These are phyloP conservation scores for Aureobasidium sp. DNA, from an alignment of 2,329 filamentous ascomycete species.

Conservation along the genomic window DNA sequence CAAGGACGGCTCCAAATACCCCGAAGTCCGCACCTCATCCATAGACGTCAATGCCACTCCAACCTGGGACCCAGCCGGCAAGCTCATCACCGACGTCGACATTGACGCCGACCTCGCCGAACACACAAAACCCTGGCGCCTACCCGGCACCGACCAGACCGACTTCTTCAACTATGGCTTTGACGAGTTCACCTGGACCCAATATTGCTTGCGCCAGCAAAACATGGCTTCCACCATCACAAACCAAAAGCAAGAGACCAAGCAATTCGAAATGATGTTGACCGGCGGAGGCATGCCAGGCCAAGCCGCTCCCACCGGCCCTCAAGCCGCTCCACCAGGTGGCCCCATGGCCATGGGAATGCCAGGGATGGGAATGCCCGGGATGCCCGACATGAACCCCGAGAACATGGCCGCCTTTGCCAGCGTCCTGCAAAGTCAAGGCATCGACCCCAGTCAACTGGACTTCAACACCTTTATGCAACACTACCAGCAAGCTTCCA, in stretches of 20 bases:
- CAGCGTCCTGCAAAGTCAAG: constrained; percentile 47
- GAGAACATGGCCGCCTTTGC: constrained; percentile 57
- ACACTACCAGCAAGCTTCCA: constrained; percentile 38
- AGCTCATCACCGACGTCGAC: constrained; percentile 59
- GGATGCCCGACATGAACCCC: constrained; percentile 44
- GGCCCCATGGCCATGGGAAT: constrained; percentile 16
- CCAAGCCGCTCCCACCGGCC: constrained; percentile 22
- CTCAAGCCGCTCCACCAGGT: not conserved
- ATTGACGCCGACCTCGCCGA: constrained; percentile 53
- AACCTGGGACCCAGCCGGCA: constrained; percentile 57
- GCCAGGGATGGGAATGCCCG: constrained; percentile 33
- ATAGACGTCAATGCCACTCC: constrained; percentile 82
- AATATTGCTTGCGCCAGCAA: constrained; percentile 87
- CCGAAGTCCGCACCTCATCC: constrained; percentile 63
- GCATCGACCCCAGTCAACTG: constrained; percentile 47
- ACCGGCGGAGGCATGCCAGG: constrained; percentile 28
- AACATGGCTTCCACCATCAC: constrained; percentile 64
- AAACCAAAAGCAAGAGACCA: constrained; percentile 62
- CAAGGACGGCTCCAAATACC: constrained; percentile 54
- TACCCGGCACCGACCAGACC: constrained; percentile 86
- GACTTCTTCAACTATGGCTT: constrained; percentile 99
- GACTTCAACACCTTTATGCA: constrained; percentile 50
- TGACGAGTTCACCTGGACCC: constrained; percentile 95
- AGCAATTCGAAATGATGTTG: constrained; percentile 56
- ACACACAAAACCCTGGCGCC: constrained; percentile 85